Percentiles rank a stretch among this genome's conserved stretches.
These are phyloP conservation scores for Hericium coralloides DNA, from an alignment of 768 basidiomycete species.

Conservation along the genomic window DNA sequence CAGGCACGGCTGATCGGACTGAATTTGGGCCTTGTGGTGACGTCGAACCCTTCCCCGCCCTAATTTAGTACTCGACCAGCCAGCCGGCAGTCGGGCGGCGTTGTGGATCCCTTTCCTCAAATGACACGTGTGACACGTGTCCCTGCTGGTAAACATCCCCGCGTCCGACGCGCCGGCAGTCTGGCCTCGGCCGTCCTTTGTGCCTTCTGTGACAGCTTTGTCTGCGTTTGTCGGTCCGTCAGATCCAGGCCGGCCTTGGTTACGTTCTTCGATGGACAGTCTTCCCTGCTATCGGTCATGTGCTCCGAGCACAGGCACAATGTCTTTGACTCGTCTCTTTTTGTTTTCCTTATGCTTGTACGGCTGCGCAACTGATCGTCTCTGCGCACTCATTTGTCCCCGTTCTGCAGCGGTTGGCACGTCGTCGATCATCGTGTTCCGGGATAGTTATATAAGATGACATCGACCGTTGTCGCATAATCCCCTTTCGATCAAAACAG, in stretches of 20 bases:
- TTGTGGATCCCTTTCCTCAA: neutral
- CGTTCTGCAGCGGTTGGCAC: too few relatives aligned
- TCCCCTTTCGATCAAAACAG: neutral
- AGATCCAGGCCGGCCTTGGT: conserved; percentile 12
- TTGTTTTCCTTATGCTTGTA: too few relatives aligned
- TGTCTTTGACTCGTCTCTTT: too few relatives aligned
- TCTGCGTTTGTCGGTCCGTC: conserved; percentile 2
- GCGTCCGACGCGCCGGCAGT: neutral
- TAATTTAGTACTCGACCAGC: neutral
- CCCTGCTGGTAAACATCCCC: neutral
- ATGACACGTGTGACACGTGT: neutral
- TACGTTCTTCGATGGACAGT: neutral
- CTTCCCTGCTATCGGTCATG: neutral
- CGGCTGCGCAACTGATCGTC: too few relatives aligned
- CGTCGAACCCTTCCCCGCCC: neutral
- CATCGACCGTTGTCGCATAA: neutral
- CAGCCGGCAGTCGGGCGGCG: neutral
- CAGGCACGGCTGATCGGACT: neutral
- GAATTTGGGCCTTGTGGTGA: neutral
- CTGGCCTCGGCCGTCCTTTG: neutral
- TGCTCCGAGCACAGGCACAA: neutral
- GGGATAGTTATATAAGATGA: too few relatives aligned
- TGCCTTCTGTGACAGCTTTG: conserved; percentile 7
- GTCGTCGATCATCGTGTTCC: too few relatives aligned
- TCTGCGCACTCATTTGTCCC: too few relatives aligned